Evolutionary conservation across 768 basidiomycete species (phyloP), one percentile per base, ranked within the genome.

Genomic region (Chalciporus piperatus): DNA sequence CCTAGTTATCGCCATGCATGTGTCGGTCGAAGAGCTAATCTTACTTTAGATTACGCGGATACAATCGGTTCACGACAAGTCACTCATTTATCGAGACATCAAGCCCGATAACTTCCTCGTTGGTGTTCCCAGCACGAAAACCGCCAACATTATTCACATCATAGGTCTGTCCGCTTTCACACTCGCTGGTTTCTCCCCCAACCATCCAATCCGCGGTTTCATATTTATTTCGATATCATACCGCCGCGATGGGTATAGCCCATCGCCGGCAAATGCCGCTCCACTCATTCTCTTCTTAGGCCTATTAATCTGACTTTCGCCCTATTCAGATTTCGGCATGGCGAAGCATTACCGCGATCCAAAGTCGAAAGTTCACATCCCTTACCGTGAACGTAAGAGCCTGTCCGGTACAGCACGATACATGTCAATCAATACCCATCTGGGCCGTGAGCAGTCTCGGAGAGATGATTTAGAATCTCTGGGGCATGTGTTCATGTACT

Each of bases 401-500:
- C 74, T 98, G 43, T 93, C 91, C 14, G 96, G 96, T 13, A 98
- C 96, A 30, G 96, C 97, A 45, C 85, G 96, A 39, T 99, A 99
- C 76, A 99, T 99, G 96, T 92, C 89, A 43, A 99, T 98, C 79
- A 99, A 99, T 68, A 99, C 96, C 7, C 96, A 99, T 73, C 75
- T 98, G 55, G 96, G 96, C 28, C 86, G 96, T 56, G 95, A 96
- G 74, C 85, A 89, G 68, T 96, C 93, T 19, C 84, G 96, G 56
- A 81, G 96, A 61, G 96, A 99, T 67, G 96, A 99, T 69, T 71
- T 99, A 27, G 96, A 99, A 72, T 96, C 94, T 35, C 74, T 99
- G 27, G 96, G 97, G 0, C 97, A 99, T 69, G 97, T 99, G 41
- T 98, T 98, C 76, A 98, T 99, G 91, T 99, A 99, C 71, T 99